Conservation (phyloP, 2,329 filamentous ascomycete species). For the Dactylellina haptotyla region DNA sequence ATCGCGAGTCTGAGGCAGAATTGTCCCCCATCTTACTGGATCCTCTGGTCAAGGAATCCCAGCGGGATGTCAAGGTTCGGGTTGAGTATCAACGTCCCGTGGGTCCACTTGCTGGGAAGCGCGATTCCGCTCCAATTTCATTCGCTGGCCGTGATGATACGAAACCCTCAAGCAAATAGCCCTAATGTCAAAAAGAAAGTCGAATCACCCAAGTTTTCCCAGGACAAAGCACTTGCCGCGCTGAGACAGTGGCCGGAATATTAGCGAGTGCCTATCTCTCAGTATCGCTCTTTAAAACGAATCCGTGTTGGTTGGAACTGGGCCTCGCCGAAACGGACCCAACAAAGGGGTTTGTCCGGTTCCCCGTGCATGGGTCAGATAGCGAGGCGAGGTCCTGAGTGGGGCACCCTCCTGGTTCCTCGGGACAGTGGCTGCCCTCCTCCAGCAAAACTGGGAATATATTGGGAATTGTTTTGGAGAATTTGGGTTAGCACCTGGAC, state of each 20-base stretch:
- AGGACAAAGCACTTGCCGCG: slow-evolving; percentile 22
- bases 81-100: slow-evolving; percentile 41
- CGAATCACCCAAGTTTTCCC: neutral
- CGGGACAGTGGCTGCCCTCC: slow-evolving; percentile 50
- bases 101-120: slow-evolving; percentile 38
- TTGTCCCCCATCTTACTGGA: slow-evolving; percentile 4
- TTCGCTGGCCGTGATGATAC: slow-evolving; percentile 30
- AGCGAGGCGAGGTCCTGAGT: slow-evolving; percentile 40
- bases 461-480: slow-evolving; percentile 20
- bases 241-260: slow-evolving; percentile 33
- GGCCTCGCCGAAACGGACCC: slow-evolving; percentile 46
- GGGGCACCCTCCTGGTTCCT: slow-evolving; percentile 44
- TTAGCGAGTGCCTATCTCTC: slow-evolving; percentile 33
- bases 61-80: slow-evolving; percentile 43
- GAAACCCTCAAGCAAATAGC: slow-evolving; percentile 36
- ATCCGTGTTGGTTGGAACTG: slow-evolving; percentile 13
- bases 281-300: neutral
- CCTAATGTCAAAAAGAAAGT: slow-evolving; percentile 26
- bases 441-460: slow-evolving; percentile 40
- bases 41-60: slow-evolving; percentile 36
- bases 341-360: slow-evolving; percentile 53
- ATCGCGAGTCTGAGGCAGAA: slow-evolving; percentile 32
- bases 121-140: slow-evolving; percentile 34
- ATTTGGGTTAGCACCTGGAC: slow-evolving; percentile 1
- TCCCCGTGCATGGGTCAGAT: slow-evolving; percentile 48